Evolutionary conservation across 352 stramenopile genomes (phyloP), one percentile per base, ranked within the genome.

Genomic region (Phytophthora quininea): DNA sequence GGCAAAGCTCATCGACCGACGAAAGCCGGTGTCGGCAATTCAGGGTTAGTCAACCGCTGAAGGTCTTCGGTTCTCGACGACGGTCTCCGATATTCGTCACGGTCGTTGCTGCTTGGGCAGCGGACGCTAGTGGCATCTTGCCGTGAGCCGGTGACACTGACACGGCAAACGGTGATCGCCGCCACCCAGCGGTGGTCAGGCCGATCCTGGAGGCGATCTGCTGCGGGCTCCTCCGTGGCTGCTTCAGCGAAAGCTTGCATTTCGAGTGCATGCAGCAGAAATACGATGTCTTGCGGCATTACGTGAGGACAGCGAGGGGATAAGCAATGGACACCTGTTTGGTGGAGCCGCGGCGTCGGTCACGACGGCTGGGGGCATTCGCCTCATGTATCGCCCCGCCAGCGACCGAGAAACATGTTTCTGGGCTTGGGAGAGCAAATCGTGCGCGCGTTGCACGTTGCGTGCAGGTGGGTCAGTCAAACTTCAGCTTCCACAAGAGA

Each of bases 201-300:
- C 38, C 30, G 33, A 46, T 48, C 29, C 11, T 32, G 14, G 32
- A 27, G 33, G 54, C 27, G 45, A 71, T 60, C 63, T 62, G 63
- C 51, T 58, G 54, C 15, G 4, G 40, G 40, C 27, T 35, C 31
- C 49, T 54, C 38, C 58, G 43, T 40, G 48, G 52, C 60, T 70
- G 62, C 43, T 14, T 29, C 52, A 33, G 49, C 35, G 54, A 59
- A 68, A 52, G 46, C 47, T 57, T 64, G 38, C 19, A 24, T 24
- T 24, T 24, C 19, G 19, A 24, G 19, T 24, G 3, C 49, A 27
- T 45, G 64, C 58, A 60, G 53, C 64, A 72, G 48, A 72, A 72
- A 69, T 43, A 72, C 58, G 64, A 62, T 48, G 19, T n/a, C 45
- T 67, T 71, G 57, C 57, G 57, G 64, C 52, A 71, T 62, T 31